Percentiles rank a stretch among this genome's conserved stretches.
Conservation (phyloP, 2,329 filamentous ascomycete species). For the Fusarium brachygibbosum region DNA sequence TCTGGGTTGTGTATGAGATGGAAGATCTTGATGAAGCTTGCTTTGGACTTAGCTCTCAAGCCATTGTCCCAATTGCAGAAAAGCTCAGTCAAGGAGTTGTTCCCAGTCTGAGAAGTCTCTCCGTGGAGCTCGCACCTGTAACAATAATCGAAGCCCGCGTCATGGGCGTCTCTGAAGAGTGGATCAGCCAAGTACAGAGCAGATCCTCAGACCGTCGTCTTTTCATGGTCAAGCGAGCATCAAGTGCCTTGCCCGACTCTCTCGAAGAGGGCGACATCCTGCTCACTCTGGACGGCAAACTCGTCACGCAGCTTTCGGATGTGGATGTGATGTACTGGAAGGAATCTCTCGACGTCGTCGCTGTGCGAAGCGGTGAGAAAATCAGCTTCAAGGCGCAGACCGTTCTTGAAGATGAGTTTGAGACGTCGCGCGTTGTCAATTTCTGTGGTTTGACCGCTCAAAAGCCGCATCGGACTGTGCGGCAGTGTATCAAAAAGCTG, state of each 20-base stretch:
- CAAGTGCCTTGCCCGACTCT: slow-evolving; percentile 64
- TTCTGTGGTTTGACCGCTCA: slow-evolving; percentile 97
- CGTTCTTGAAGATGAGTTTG: slow-evolving; percentile 87
- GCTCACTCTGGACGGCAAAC: slow-evolving; percentile 87
- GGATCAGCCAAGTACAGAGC: slow-evolving; percentile 90
- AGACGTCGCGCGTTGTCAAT: slow-evolving; percentile 90
- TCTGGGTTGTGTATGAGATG: slow-evolving; percentile 86
- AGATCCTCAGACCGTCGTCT: slow-evolving; percentile 95
- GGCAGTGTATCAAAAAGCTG: slow-evolving; percentile 97
- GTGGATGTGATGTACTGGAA: slow-evolving; percentile 97
- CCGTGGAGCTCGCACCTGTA: slow-evolving; percentile 93
- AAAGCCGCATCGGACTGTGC: slow-evolving; percentile 92
- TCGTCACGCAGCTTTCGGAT: slow-evolving; percentile 92
- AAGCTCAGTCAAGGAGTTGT: slow-evolving; percentile 83
- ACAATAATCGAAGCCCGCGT: slow-evolving; percentile 96
- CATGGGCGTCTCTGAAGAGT: slow-evolving; percentile 95
- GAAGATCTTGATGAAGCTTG: slow-evolving; percentile 31
- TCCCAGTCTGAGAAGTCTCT: slow-evolving; percentile 88
- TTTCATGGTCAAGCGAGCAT: slow-evolving; percentile 95
- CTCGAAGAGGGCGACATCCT: slow-evolving; percentile 93
- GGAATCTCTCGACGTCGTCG: slow-evolving; percentile 82
- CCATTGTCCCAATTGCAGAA: slow-evolving; percentile 86
- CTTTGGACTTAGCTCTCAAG: slow-evolving; percentile 88
- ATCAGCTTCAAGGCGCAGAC: slow-evolving; percentile 83
- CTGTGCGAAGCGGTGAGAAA: slow-evolving; percentile 89